Percentiles rank a stretch among this genome's conserved stretches.
Evolutionary conservation across 2,329 filamentous ascomycete genomes (phyloP).

Genomic region (Colletotrichum eremochloae): DNA sequence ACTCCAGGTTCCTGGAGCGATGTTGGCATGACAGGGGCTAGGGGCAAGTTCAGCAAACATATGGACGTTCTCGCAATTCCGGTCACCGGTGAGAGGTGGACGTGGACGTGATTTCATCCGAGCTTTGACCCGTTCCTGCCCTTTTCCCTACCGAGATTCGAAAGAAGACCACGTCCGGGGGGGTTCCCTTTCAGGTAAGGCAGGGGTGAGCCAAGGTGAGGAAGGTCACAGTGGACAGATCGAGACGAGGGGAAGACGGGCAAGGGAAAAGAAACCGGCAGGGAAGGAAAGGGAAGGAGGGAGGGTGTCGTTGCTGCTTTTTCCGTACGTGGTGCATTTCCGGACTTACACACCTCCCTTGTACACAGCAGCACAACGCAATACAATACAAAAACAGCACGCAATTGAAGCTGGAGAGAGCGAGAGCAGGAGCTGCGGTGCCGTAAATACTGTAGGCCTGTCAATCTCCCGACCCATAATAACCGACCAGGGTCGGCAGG

Average conservation of each 20-base stretch:
- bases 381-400: not conserved
- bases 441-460: conserved; percentile 19
- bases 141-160: conserved; percentile 17
- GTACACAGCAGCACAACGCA: not conserved
- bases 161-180: not conserved
- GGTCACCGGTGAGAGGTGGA: conserved; percentile 13
- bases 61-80: conserved; percentile 1
- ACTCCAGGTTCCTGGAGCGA: conserved; percentile 39
- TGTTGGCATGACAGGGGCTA: not conserved
- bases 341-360: not conserved
- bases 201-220: not conserved
- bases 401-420: not conserved
- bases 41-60: conserved; percentile 10
- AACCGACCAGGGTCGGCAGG: conserved; percentile 23
- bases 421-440: not conserved
- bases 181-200: not conserved
- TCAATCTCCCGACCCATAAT: conserved; percentile 37
- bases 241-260: not conserved
- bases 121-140: conserved; percentile 6
- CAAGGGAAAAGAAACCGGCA: not conserved
- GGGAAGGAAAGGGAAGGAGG: not conserved
- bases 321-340: not conserved
- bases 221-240: not conserved
- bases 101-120: conserved; percentile 10
- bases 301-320: not conserved